These are phyloP conservation scores for Grifola frondosa DNA, from an alignment of 1,284 basidiomycete species.

Conservation along the genomic window DNA sequence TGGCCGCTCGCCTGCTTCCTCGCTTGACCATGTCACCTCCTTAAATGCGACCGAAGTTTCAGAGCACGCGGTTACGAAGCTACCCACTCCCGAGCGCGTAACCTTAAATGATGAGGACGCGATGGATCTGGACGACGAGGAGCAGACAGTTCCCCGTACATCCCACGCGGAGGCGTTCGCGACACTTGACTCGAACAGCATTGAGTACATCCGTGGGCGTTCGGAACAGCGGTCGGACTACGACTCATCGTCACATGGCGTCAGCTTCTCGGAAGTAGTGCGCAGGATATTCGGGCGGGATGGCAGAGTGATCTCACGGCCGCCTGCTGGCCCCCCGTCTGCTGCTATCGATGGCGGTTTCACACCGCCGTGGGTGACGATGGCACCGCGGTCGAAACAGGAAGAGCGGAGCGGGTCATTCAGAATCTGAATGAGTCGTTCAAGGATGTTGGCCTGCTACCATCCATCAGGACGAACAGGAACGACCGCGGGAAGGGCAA, in stretches of 20 bases:
- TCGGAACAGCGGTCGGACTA: constrained; percentile 27
- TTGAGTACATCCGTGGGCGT: constrained; percentile 48
- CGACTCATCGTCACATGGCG: constrained; percentile 22
- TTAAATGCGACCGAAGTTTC: too few relatives aligned
- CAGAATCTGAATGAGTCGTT: constrained; percentile 71
- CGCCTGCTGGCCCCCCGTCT: constrained; percentile 18
- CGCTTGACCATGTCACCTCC: constrained; percentile 12
- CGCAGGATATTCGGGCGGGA: constrained; percentile 28
- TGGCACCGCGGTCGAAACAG: constrained; percentile 59
- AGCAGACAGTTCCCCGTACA: constrained; percentile 48
- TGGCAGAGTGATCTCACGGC: constrained; percentile 17
- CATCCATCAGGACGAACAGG: constrained; percentile 41
- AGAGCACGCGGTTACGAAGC: background rate
- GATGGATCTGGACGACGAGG: constrained; percentile 39
- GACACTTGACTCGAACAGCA: constrained; percentile 59
- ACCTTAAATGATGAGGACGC: constrained; percentile 12
- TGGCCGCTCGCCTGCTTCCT: constrained; percentile 14
- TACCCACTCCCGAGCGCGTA: background rate
- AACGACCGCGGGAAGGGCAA: constrained; percentile 33
- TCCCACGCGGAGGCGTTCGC: constrained; percentile 74
- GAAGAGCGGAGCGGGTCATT: constrained; percentile 69
- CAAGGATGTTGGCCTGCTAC: constrained; percentile 74
- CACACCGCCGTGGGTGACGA: constrained; percentile 66
- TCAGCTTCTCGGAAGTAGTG: constrained; percentile 19
- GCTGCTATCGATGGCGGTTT: constrained; percentile 28